Percentiles rank a stretch among this genome's conserved stretches.
Evolutionary conservation across 2,329 filamentous ascomycete species (phyloP).

Genomic region (Trichoderma semiorbis): DNA sequence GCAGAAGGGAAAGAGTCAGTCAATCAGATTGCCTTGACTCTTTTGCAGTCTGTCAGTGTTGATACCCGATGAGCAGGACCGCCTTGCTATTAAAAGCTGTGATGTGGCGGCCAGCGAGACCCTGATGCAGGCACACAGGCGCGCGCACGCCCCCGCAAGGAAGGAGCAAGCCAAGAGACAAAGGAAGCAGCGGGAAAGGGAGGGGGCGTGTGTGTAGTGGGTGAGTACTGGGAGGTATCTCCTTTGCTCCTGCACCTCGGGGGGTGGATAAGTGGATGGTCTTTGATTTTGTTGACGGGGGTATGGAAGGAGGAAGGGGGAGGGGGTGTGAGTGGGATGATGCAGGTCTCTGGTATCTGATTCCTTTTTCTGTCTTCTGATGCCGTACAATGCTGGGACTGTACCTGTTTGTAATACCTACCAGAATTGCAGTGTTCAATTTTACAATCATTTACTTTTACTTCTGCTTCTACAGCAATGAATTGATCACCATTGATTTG

Average conservation of each 20-base stretch:
- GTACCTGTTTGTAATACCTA: neutral
- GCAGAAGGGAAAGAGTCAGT: neutral
- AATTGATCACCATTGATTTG: neutral
- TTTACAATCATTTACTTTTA: neutral
- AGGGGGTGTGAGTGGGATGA: neutral
- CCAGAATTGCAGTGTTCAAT: neutral
- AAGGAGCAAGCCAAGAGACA: constrained; percentile 10
- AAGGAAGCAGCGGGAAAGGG: constrained; percentile 12
- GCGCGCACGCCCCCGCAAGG: constrained; percentile 18
- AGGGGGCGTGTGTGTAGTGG: constrained; percentile 1
- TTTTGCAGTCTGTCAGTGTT: constrained; percentile 12
- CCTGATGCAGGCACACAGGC: constrained; percentile 21
- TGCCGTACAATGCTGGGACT: neutral
- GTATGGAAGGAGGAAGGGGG: neutral
- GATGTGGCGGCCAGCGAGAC: constrained; percentile 21
- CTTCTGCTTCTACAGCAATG: neutral
- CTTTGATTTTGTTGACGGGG: neutral
- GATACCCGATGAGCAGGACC: constrained; percentile 21
- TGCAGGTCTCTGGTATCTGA: neutral
- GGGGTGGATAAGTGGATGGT: neutral
- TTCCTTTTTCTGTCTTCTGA: neutral
- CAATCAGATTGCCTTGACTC: neutral
- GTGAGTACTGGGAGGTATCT: neutral
- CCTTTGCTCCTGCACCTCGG: neutral
- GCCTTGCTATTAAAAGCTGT: constrained; percentile 17